phyloP scores from a whole-genome alignment of 2,329 filamentous ascomycete species.

The Diaporthe longicolla region DNA sequence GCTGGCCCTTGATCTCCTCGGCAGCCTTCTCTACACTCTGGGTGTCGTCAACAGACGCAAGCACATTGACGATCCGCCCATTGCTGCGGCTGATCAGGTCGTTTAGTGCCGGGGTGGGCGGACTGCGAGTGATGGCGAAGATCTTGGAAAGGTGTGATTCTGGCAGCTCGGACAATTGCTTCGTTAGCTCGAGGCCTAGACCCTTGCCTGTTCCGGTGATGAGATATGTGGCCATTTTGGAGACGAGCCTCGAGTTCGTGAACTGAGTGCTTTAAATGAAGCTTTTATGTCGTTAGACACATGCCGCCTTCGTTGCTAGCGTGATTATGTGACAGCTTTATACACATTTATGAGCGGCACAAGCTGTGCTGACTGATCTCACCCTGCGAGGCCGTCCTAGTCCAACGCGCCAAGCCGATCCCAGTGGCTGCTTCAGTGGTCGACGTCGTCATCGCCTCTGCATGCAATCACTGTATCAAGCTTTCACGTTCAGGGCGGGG shows the following conservation, averaged over 20 bases:
- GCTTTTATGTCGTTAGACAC: background rate
- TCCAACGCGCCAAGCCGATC: too few species aligned
- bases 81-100: background rate
- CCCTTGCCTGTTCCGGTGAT: constrained; percentile 28
- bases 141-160: constrained; percentile 1
- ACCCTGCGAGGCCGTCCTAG: background rate
- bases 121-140: constrained; percentile 6
- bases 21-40: constrained; percentile 6
- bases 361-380: background rate
- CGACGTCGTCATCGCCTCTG: background rate
- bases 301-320: background rate
- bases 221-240: constrained; percentile 17
- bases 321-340: constrained; percentile 12
- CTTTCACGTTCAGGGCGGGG: background rate
- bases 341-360: background rate
- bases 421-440: background rate
- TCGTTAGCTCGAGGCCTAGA: constrained; percentile 25
- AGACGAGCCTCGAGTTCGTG: background rate
- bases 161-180: constrained; percentile 11
- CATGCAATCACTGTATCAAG: background rate
- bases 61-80: background rate
- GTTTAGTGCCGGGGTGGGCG: background rate
- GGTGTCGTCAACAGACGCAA: constrained; percentile 11
- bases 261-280: too few species aligned
- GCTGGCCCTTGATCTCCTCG: background rate